Conservation (phyloP, 2,329 filamentous ascomycete genomes). For the Didymosphaeria variabile region DNA sequence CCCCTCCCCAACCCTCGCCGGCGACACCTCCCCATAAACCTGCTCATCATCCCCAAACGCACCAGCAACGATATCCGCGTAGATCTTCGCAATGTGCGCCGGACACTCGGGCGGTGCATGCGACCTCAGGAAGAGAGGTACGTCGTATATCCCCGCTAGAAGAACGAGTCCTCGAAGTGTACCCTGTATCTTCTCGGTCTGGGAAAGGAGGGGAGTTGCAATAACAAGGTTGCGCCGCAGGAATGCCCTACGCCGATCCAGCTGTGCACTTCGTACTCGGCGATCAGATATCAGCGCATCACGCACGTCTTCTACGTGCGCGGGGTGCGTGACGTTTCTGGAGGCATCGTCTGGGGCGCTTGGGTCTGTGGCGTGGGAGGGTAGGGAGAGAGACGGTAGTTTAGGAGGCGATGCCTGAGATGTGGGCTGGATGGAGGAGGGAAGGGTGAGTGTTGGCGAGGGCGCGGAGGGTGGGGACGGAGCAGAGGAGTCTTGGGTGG, state of each 20-base stretch:
- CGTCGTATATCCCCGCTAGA: conserved; percentile 73
- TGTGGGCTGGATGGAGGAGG: conserved; percentile 23
- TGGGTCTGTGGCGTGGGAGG: conserved; percentile 55
- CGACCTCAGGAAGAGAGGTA: conserved; percentile 62
- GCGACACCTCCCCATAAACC: conserved; percentile 56
- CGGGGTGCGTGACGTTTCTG: conserved; percentile 65
- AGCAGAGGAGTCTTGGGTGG: conserved; percentile 49
- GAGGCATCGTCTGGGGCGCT: conserved; percentile 56
- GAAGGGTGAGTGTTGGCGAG: conserved; percentile 38
- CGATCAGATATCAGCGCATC: conserved; percentile 62
- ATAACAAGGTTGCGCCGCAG: conserved; percentile 69
- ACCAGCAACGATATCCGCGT: conserved; percentile 64
- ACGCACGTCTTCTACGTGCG: conserved; percentile 68
- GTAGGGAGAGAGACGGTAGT: conserved; percentile 70
- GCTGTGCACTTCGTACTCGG: conserved; percentile 54
- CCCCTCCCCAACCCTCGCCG: conserved; percentile 47
- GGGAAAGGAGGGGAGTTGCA: conserved; percentile 58
- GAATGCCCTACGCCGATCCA: conserved; percentile 71
- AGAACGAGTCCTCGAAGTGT: conserved; percentile 65
- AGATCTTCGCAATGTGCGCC: conserved; percentile 55
- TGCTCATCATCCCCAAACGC: conserved; percentile 65
- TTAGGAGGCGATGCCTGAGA: conserved; percentile 72
- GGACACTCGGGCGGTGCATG: conserved; percentile 48
- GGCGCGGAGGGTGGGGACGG: conserved; percentile 49
- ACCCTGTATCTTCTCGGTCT: background rate